Conservation (phyloP, 2,329 filamentous ascomycete genomes). For the Colletotrichum sp. region DNA sequence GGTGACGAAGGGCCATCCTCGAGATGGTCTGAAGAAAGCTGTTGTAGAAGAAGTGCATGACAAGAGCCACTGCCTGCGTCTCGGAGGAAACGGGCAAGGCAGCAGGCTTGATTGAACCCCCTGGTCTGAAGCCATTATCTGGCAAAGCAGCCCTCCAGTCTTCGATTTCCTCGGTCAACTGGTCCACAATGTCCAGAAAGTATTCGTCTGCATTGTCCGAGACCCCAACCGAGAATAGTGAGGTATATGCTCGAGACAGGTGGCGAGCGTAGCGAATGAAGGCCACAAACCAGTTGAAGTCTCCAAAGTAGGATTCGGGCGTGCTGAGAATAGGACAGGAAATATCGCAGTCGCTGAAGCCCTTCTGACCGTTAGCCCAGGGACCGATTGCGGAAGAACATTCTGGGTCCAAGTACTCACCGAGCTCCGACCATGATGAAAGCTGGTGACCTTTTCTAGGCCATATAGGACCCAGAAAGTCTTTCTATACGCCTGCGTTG, state of each 20-base stretch:
- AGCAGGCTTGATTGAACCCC: constrained; percentile 11
- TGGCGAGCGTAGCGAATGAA: constrained; percentile 34
- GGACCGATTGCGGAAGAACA: constrained; percentile 8
- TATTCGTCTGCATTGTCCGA: constrained; percentile 25
- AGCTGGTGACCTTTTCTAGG: constrained; percentile 39
- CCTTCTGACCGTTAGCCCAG: constrained; percentile 24
- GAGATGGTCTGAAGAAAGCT: constrained; percentile 30
- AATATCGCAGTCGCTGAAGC: constrained; percentile 40
- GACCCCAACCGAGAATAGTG: constrained; percentile 38
- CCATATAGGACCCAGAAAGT: constrained; percentile 45
- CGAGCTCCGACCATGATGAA: constrained; percentile 33
- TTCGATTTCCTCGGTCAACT: constrained; percentile 30
- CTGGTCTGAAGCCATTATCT: constrained; percentile 19
- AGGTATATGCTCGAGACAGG: constrained; percentile 34
- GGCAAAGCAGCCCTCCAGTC: constrained; percentile 31
- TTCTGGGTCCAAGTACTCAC: constrained; percentile 25
- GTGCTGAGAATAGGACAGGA: constrained; percentile 35
- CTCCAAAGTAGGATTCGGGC: constrained; percentile 34
- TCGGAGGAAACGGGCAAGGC: background rate
- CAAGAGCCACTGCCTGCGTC: constrained; percentile 13
- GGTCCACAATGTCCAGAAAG: constrained; percentile 30
- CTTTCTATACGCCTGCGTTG: constrained; percentile 26
- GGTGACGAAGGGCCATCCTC: constrained; percentile 27
- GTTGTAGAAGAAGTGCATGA: constrained; percentile 31
- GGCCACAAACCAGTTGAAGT: constrained; percentile 38